A percentile compares a stretch with the other conserved stretches of the same genome.
Evolutionary conservation across 1,284 basidiomycete genomes (phyloP).

Genomic region (Amylostereum chailletii): DNA sequence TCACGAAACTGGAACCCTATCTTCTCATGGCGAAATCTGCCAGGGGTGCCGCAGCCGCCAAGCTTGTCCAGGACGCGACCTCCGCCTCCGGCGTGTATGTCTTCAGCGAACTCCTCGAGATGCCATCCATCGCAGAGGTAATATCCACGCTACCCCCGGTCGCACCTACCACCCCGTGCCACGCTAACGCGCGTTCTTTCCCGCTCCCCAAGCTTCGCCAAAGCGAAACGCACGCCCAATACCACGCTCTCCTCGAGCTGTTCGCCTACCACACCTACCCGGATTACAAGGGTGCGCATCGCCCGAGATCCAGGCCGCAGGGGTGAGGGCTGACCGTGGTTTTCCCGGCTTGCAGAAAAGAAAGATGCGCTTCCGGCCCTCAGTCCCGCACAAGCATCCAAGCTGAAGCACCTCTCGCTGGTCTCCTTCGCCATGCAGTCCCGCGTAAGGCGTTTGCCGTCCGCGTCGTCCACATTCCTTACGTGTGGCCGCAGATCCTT

Average conservation of each 20-base stretch:
- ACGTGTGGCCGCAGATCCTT: slow-evolving; percentile 45
- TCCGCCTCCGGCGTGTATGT: slow-evolving; percentile 85
- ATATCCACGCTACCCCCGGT: slow-evolving; percentile 9
- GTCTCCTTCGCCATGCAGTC: slow-evolving; percentile 69
- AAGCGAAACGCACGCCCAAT: slow-evolving; percentile 53
- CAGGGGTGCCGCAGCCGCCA: slow-evolving; percentile 86
- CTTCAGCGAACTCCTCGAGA: slow-evolving; percentile 80
- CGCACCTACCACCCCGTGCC: neutral
- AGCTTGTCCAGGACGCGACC: slow-evolving; percentile 80
- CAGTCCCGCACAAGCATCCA: slow-evolving; percentile 65
- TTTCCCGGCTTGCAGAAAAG: slow-evolving; percentile 37
- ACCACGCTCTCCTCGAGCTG: slow-evolving; percentile 62
- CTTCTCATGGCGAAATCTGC: slow-evolving; percentile 84
- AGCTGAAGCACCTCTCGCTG: slow-evolving; percentile 89
- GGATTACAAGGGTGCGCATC: slow-evolving; percentile 53
- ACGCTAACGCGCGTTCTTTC: neutral
- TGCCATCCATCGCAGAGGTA: slow-evolving; percentile 79
- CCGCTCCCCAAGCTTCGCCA: slow-evolving; percentile 11
- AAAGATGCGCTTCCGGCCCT: slow-evolving; percentile 61
- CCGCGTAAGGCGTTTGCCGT: slow-evolving; percentile 38
- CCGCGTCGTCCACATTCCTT: neutral
- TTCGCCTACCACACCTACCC: slow-evolving; percentile 85
- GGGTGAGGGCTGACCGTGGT: neutral
- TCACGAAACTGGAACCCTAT: slow-evolving; percentile 76
- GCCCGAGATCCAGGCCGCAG: slow-evolving; percentile 16